Percentiles rank a stretch among this genome's conserved stretches.
Conservation (phyloP, 352 stramenopile species). For the Blastocystis hominis region DNA sequence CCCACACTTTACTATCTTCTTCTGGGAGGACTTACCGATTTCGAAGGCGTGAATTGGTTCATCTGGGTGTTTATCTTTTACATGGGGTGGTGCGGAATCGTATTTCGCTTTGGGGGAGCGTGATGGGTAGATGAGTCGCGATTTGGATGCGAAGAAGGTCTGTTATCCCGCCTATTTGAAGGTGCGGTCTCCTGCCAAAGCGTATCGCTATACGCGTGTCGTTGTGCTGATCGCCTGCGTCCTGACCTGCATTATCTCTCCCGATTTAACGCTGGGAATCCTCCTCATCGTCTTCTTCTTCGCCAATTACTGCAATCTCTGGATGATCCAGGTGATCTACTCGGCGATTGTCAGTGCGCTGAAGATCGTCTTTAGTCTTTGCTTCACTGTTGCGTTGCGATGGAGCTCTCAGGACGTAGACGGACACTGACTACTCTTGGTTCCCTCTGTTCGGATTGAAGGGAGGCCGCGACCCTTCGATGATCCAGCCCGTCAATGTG, state of each 20-base stretch:
- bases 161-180: conserved; percentile 30
- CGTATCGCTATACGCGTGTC: background rate
- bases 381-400: background rate
- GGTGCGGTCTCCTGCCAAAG: background rate
- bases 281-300: conserved; percentile 55
- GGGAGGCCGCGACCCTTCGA: background rate
- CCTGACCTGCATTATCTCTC: conserved; percentile 38
- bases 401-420: background rate
- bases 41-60: conserved; percentile 43
- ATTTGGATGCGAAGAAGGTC: conserved; percentile 18
- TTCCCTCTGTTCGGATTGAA: conserved; percentile 26
- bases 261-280: conserved; percentile 40
- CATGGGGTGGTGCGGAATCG: conserved; percentile 33
- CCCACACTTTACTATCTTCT: conserved; percentile 6
- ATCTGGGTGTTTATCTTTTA: conserved; percentile 43
- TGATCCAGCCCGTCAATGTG: background rate
- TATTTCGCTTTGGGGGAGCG: background rate
- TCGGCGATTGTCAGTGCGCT: background rate
- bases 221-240: conserved; percentile 34
- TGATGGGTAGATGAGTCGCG: conserved; percentile 14
- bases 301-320: conserved; percentile 28
- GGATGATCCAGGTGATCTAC: conserved; percentile 36
- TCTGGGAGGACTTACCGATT: conserved; percentile 21
- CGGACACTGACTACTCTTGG: background rate
- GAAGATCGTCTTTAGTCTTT: background rate